Percentiles rank a stretch among this genome's conserved stretches.
Evolutionary conservation across 352 stramenopile genomes (phyloP).

Genomic region (Elongisporangium undulatum): DNA sequence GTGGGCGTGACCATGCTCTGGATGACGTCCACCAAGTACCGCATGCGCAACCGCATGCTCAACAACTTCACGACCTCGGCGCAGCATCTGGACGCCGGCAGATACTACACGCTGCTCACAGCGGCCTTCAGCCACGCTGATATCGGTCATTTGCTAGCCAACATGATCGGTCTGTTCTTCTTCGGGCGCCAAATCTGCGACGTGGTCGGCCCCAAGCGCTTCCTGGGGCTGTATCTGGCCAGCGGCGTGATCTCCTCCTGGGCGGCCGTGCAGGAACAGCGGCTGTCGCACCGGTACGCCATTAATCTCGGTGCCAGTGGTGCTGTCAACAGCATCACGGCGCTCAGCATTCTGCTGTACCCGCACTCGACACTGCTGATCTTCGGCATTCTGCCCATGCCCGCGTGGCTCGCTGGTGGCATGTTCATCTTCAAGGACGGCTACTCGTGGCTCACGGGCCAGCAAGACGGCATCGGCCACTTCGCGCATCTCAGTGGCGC

Average conservation of each 20-base stretch:
- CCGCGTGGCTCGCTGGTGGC: slow-evolving; percentile 61
- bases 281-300: slow-evolving; percentile 26
- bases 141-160: slow-evolving; percentile 49
- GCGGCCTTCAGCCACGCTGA: slow-evolving; percentile 69
- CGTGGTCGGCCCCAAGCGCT: slow-evolving; percentile 55
- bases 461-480: slow-evolving; percentile 59
- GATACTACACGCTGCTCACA: slow-evolving; percentile 75
- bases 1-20: slow-evolving; percentile 53
- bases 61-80: slow-evolving; percentile 74
- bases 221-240: slow-evolving; percentile 68
- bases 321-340: slow-evolving; percentile 77
- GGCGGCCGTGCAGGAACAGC: slow-evolving; percentile 57
- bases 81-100: slow-evolving; percentile 46
- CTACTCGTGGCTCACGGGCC: slow-evolving; percentile 52
- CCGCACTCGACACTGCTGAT: slow-evolving; percentile 69
- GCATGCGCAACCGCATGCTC: slow-evolving; percentile 57
- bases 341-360: slow-evolving; percentile 64
- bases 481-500: slow-evolving; percentile 72
- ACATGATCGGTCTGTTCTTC: slow-evolving; percentile 78
- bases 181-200: slow-evolving; percentile 70
- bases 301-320: slow-evolving; percentile 70
- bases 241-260: slow-evolving; percentile 66
- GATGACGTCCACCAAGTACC: slow-evolving; percentile 37
- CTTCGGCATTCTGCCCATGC: slow-evolving; percentile 72
- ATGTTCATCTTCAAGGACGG: slow-evolving; percentile 75